Conservation (phyloP, 768 basidiomycete species). For the Tulasnella sp. region DNA sequence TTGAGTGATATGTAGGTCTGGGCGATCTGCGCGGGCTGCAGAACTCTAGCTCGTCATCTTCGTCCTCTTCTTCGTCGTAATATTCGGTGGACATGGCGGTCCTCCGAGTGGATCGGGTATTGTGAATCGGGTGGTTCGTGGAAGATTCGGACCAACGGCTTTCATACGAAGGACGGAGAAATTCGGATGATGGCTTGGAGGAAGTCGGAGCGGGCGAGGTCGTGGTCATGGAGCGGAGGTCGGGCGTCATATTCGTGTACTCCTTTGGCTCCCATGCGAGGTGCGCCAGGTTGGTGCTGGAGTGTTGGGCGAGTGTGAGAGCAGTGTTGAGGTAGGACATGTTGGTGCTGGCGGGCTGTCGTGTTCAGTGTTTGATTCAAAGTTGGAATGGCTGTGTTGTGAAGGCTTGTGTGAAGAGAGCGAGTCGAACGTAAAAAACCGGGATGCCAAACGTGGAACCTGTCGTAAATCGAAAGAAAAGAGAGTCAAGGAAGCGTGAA, state of each 20-base stretch:
- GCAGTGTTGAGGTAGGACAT: neutral
- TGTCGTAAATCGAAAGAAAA: neutral
- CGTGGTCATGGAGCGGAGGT: too few species aligned
- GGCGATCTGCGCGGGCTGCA: neutral
- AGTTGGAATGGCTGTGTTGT: neutral
- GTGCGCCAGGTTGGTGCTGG: too few species aligned
- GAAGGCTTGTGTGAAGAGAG: neutral
- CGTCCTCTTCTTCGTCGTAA: neutral
- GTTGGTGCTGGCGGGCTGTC: neutral
- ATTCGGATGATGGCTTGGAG: too few species aligned
- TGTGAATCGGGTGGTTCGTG: neutral
- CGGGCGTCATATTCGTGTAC: too few species aligned
- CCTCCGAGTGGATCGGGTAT: constrained; percentile 4
- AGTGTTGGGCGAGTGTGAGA: too few species aligned
- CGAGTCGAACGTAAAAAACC: neutral
- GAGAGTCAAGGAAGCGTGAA: constrained; percentile 5
- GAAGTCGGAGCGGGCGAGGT: too few species aligned
- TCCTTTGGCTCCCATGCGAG: too few species aligned
- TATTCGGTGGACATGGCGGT: neutral
- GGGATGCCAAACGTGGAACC: neutral
- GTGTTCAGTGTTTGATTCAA: neutral
- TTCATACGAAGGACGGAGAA: too few species aligned
- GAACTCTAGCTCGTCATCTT: neutral
- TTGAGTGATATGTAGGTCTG: neutral
- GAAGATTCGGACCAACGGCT: neutral